Base-by-base conservation (phyloP, 2,329 filamentous ascomycete species). In the Lasiodiplodia hormozganensis region DNA sequence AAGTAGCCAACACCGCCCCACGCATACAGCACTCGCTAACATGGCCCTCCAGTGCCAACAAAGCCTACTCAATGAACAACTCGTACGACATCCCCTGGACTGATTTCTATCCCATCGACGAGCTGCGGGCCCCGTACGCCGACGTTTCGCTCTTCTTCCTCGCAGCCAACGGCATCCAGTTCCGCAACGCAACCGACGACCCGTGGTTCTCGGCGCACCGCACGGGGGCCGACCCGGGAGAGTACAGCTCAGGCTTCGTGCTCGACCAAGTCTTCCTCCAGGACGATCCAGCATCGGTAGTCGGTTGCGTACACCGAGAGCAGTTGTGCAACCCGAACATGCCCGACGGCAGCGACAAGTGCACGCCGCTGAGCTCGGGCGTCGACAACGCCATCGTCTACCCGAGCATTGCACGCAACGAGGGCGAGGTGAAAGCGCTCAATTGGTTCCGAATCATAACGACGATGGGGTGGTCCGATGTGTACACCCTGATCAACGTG, bases 141-240 rank as follows among this genome's bases (percentile, higher is more conserved):
- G 79, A 80, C 57, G 56, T 77, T 5, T 71, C 72, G 11, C 53
- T 80, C 5, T 72, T 77, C 53, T 78, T 77, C 69, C 71, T 81
- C 3, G 70, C 72, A 7, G 65, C 72, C 3, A 76, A 76, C 40
- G 65, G 53, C 28, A 71, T 81, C 25, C 52, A 40, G 6, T 80
- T 76, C 68, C 52, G 60, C 2, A 57, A 71, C 7, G 72, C 73
- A 4, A 72, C 73, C 40, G 66, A 73, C 23, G 78, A 80, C 65
- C 75, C 75, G 4, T 76, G 76, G 73, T 78, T 76, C 54, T 58
- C 71, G 1, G 76, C 77, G 7, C 71, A 75, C 31, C 18, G 21
- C 14, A 12, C 21, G 4, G 14, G 21, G 3, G 51, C 23, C 11
- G 23, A 31, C 12, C 12, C 12, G n/a, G 7, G 2, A 1, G n/a